Evolutionary conservation across 805 yeast species (phyloP).

Genomic region (Monosporozyma unispora): DNA sequence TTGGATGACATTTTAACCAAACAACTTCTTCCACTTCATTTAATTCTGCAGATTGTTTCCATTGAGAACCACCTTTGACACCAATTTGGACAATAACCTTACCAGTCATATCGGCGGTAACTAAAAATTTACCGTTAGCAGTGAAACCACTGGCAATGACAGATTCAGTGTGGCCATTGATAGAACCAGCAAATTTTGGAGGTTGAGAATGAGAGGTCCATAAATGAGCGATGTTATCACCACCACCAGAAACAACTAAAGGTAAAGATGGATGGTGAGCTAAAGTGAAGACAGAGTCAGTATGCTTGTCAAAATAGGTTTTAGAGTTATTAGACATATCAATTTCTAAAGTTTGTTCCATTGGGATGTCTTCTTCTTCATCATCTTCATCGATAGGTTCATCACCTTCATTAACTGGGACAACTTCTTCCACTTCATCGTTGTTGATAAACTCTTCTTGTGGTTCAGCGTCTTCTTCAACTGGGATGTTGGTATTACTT

Average conservation of each 20-base stretch:
- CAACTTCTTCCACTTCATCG: conserved; percentile 38
- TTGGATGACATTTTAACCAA: conserved; percentile 77
- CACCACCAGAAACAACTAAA: conserved; percentile 87
- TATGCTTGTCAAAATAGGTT: conserved; percentile 81
- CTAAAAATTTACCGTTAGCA: conserved; percentile 64
- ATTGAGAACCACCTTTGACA: conserved; percentile 68
- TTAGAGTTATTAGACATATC: conserved; percentile 87
- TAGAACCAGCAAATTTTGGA: conserved; percentile 66
- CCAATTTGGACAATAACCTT: conserved; percentile 65
- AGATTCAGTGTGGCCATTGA: conserved; percentile 79
- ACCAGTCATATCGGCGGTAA: conserved; percentile 96
- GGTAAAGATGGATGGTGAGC: conserved; percentile 80
- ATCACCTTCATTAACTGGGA: conserved; percentile 27
- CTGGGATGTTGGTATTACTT: conserved; percentile 3
- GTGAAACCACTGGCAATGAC: conserved; percentile 81
- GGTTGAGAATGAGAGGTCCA: conserved; percentile 92
- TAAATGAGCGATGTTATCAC: conserved; percentile 78
- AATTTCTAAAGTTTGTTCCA: conserved; percentile 48
- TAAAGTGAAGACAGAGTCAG: conserved; percentile 79
- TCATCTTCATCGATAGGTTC: conserved; percentile 32
- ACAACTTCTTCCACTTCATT: conserved; percentile 87
- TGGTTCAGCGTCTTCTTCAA: conserved; percentile 11
- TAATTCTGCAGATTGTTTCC: conserved; percentile 61
- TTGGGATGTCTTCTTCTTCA: conserved; percentile 24
- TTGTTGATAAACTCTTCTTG: conserved; percentile 32